phyloP scores from a whole-genome alignment of 805 yeast species.

The Kazachstania taianensis region DNA sequence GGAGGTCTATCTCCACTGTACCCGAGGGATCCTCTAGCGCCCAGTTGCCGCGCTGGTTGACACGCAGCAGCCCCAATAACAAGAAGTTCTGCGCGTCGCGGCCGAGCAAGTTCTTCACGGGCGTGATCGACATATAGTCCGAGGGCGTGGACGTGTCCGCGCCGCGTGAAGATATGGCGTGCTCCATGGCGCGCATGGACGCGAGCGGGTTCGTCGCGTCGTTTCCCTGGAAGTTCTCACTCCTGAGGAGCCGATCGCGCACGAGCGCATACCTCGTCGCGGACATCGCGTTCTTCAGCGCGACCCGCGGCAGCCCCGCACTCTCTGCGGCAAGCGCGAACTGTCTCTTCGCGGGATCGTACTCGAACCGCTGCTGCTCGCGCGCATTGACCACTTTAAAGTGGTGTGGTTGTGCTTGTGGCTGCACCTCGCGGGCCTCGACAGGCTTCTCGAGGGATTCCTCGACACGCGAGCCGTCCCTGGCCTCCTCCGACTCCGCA shows the following conservation, averaged over 20 bases:
- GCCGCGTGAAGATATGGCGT: too few species aligned
- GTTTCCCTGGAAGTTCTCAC: conserved; percentile 53
- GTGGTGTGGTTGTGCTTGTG: conserved; percentile 61
- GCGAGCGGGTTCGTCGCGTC: conserved; percentile 29
- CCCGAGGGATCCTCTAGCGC: conserved; percentile 77
- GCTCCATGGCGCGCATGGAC: conserved; percentile 18
- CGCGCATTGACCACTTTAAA: conserved; percentile 56
- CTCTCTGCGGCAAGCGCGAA: conserved; percentile 29
- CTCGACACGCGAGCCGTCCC: background rate
- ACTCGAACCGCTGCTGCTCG: conserved; percentile 53
- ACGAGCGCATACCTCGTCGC: conserved; percentile 50
- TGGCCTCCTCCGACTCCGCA: conserved; percentile 38
- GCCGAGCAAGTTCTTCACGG: conserved; percentile 78
- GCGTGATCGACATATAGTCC: conserved; percentile 40
- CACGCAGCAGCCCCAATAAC: conserved; percentile 64
- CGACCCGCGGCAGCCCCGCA: conserved; percentile 18
- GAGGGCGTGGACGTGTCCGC: conserved; percentile 6
- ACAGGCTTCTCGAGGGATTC: background rate
- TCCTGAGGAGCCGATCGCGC: conserved; percentile 62
- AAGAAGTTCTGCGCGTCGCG: conserved; percentile 68
- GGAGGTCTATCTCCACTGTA: conserved; percentile 53
- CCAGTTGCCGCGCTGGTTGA: conserved; percentile 56
- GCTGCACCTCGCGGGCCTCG: background rate
- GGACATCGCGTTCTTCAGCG: conserved; percentile 34
- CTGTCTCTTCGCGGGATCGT: conserved; percentile 52